These are phyloP conservation scores for Teratosphaeria gauchensis DNA, from an alignment of 2,329 filamentous ascomycete species.

Conservation along the genomic window DNA sequence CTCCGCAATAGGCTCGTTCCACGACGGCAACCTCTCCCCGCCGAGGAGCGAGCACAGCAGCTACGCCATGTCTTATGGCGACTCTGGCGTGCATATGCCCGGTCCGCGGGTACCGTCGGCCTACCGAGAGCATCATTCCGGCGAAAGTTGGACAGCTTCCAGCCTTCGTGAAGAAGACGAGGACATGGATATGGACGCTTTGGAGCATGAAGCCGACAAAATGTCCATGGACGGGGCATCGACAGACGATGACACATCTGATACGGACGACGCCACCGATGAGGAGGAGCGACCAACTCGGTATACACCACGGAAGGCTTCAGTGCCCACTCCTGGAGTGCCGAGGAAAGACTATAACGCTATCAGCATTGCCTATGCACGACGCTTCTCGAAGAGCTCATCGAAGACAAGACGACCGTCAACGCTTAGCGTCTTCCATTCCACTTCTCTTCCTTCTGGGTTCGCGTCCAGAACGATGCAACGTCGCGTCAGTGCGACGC, in stretches of 20 bases:
- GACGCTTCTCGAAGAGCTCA: slow-evolving; percentile 13
- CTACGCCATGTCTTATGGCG: slow-evolving; percentile 25
- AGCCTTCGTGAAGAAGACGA: slow-evolving; percentile 55
- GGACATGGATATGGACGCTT: slow-evolving; percentile 52
- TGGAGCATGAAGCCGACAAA: slow-evolving; percentile 82
- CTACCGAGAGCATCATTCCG: slow-evolving; percentile 28
- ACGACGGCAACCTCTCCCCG: slow-evolving; percentile 33
- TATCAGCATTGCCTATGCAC: slow-evolving; percentile 18
- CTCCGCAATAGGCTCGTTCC: slow-evolving; percentile 29
- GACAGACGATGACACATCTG: slow-evolving; percentile 56
- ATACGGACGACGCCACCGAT: slow-evolving; percentile 64
- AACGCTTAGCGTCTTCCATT: slow-evolving; percentile 2
- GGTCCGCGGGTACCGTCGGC: slow-evolving; percentile 15
- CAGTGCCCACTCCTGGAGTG: slow-evolving; percentile 24
- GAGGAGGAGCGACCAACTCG: slow-evolving; percentile 90
- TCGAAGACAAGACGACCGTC: slow-evolving; percentile 12
- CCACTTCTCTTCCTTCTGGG: slow-evolving; percentile 15
- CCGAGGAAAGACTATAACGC: slow-evolving; percentile 21
- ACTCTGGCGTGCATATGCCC: slow-evolving; percentile 24
- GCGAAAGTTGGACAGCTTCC: slow-evolving; percentile 58
- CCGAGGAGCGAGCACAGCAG: slow-evolving; percentile 40
- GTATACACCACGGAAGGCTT: slow-evolving; percentile 59
- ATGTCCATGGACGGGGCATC: slow-evolving; percentile 74
- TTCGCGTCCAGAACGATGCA: slow-evolving; percentile 6
- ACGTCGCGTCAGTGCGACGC: slow-evolving; percentile 32